Conservation (phyloP, 352 stramenopile species). For the Pythium apleroticum region DNA sequence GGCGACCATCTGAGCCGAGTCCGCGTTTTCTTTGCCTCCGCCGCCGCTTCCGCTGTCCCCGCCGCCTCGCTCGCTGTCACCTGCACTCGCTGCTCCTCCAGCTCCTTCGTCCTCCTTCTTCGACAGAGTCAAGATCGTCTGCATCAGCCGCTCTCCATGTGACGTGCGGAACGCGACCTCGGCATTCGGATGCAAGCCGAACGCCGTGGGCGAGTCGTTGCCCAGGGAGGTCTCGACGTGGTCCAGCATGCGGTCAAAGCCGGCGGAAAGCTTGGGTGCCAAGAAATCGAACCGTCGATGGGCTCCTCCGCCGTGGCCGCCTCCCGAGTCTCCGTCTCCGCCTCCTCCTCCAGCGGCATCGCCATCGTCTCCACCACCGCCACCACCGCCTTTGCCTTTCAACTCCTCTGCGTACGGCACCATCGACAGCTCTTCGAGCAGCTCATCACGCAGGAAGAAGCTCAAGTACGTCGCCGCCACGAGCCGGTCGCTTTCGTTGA, state of each 20-base stretch:
- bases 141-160: constrained; percentile 71
- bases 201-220: constrained; percentile 84
- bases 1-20: constrained; percentile 76
- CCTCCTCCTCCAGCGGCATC: constrained; percentile 15
- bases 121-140: constrained; percentile 76
- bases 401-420: constrained; percentile 79
- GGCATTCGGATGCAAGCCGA: constrained; percentile 92
- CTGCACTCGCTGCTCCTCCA: background rate
- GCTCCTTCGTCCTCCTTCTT: constrained; percentile 43
- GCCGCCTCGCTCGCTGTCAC: background rate
- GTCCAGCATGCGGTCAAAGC: constrained; percentile 85
- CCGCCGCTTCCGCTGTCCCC: constrained; percentile 4
- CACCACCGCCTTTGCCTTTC: constrained; percentile 24
- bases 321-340: constrained; percentile 14
- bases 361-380: constrained; percentile 25
- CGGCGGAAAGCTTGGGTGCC: constrained; percentile 64
- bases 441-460: constrained; percentile 88
- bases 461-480: constrained; percentile 82
- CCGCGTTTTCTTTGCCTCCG: constrained; percentile 39
- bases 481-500: constrained; percentile 81
- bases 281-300: constrained; percentile 60
- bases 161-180: constrained; percentile 92
- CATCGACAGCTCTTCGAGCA: constrained; percentile 90
- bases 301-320: constrained; percentile 11
- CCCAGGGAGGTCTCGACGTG: constrained; percentile 85